These are phyloP conservation scores for Globisporangium alternatum DNA, from an alignment of 352 stramenopile genomes.

Conservation along the genomic window DNA sequence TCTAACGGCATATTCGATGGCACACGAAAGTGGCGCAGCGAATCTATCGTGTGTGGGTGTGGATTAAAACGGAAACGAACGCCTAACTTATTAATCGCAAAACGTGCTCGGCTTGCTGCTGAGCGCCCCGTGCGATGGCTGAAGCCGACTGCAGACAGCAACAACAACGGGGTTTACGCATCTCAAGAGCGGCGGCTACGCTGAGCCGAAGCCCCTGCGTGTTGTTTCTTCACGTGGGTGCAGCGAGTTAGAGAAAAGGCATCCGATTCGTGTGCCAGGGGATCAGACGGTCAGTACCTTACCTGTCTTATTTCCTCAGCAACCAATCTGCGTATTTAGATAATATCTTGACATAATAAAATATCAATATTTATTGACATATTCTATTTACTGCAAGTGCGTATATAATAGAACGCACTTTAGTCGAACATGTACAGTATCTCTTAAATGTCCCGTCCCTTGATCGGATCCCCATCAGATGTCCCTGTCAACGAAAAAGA, in stretches of 20 bases:
- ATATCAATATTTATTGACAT: not conserved
- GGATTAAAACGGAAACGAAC: not conserved
- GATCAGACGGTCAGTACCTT: not conserved
- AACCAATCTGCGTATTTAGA: not conserved
- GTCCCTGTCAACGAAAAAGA: not conserved
- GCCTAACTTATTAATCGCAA: not conserved
- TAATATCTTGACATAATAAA: not conserved
- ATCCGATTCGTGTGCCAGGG: slow-evolving; percentile 3
- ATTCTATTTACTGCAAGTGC: not conserved
- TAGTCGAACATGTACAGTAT: not conserved
- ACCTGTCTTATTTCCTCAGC: not conserved
- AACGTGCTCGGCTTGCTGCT: not conserved
- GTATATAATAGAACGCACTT: not conserved
- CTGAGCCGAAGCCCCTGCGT: not conserved
- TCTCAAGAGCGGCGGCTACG: not conserved
- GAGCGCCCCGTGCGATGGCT: not conserved
- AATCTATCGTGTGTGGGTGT: not conserved
- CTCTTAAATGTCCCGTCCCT: not conserved
- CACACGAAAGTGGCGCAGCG: not conserved
- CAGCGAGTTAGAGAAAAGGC: not conserved
- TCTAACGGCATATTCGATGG: not conserved
- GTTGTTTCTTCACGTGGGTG: not conserved
- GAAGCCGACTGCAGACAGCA: not conserved
- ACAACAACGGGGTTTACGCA: not conserved
- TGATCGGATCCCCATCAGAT: not conserved